These are phyloP conservation scores for Sarocladium brachiariae DNA, from an alignment of 2,329 filamentous ascomycete genomes.

Conservation along the genomic window DNA sequence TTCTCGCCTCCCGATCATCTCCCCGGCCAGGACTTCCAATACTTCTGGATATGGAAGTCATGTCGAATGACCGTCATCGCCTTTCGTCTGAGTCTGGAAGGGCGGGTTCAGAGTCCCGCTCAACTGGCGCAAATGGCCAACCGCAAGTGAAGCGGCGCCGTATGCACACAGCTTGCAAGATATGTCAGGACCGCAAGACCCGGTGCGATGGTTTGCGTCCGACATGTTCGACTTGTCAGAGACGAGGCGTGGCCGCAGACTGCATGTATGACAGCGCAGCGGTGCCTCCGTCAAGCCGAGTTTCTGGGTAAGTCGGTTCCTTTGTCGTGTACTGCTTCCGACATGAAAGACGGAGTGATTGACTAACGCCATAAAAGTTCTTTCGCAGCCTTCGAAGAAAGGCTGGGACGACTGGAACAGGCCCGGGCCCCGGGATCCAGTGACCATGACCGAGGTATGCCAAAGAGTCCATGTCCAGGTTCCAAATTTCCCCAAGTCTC, in stretches of 20 bases:
- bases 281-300: neutral
- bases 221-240: conserved; percentile 34
- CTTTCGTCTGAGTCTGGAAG: neutral
- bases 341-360: neutral
- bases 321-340: neutral
- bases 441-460: neutral
- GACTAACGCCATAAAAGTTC: neutral
- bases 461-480: neutral
- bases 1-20: conserved; percentile 5
- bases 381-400: conserved; percentile 1
- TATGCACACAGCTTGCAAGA: conserved; percentile 27
- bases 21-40: neutral
- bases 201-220: conserved; percentile 37
- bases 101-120: neutral
- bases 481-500: no score
- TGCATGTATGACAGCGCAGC: conserved; percentile 3
- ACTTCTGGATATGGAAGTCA: neutral
- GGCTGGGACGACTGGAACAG: conserved; percentile 1
- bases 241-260: conserved; percentile 17
- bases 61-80: neutral
- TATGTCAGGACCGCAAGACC: conserved; percentile 33
- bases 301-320: neutral
- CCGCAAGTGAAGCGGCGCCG: neutral
- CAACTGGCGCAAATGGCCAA: neutral
- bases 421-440: neutral